phyloP scores from a whole-genome alignment of 116 monocot species.

The Papilionanthe hybrid region DNA sequence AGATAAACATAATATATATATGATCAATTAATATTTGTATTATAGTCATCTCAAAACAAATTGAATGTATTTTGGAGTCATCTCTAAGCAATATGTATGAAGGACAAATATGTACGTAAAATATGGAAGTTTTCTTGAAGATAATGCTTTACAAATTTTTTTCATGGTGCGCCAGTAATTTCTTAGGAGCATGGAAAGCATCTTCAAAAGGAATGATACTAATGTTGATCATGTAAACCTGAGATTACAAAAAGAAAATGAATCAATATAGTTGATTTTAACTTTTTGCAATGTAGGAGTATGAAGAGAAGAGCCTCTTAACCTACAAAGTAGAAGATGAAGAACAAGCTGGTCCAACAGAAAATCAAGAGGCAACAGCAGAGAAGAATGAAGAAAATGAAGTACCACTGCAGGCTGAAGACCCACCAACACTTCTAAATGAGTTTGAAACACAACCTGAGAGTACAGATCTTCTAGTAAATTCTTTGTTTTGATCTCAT shows the following conservation, averaged over 20 bases:
- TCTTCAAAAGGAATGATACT: not conserved
- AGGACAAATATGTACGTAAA: not conserved
- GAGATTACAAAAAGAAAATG: not conserved
- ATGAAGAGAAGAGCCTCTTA: slow-evolving; percentile 45
- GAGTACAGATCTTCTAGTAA: slow-evolving; percentile 62
- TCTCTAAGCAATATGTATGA: not conserved
- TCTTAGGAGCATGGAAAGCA: not conserved
- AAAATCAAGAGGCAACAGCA: not conserved
- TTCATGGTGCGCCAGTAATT: not conserved
- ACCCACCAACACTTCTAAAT: slow-evolving; percentile 15
- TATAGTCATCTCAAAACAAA: too few relatives aligned
- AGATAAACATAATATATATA: too few relatives aligned
- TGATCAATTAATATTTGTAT: too few relatives aligned
- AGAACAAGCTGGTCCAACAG: slow-evolving; percentile 15
- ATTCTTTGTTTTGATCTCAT: not conserved
- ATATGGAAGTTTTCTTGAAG: not conserved
- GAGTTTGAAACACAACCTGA: slow-evolving; percentile 33
- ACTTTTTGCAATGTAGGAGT: slow-evolving; percentile 38
- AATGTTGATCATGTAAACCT: not conserved
- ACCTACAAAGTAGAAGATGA: slow-evolving; percentile 42
- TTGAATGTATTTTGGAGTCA: not conserved
- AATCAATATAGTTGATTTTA: slow-evolving; percentile 1
- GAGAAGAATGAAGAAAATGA: slow-evolving; percentile 30
- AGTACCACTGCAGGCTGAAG: slow-evolving; percentile 23
- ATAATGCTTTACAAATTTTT: not conserved